Evolutionary conservation across 2,329 filamentous ascomycete species (phyloP), one percentile per base, ranked within the genome.

Genomic region (Lecanicillium sp.): DNA sequence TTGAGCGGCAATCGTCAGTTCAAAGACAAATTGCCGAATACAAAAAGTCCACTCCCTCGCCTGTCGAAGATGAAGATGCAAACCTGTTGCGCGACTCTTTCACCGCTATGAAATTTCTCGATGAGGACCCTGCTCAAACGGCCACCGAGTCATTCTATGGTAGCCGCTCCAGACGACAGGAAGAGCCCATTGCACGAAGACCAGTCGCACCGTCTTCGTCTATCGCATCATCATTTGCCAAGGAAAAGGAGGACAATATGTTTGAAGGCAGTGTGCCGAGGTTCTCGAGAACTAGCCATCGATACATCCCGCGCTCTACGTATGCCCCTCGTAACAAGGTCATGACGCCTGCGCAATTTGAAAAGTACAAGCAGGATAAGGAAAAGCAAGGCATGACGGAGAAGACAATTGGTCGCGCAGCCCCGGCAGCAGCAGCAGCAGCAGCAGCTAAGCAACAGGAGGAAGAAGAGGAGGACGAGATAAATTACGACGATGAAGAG

Each of bases 331-430:
- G 68, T 15, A 83, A 75, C 56, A 92, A 92, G 59, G 83, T 92
- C 45, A 94, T 95, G 85, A 95, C 88, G 2, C 83, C 83, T 1
- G 85, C 81, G 9, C 79, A 95, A 55, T 95, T 94, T 49, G 87
- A 95, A 56, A 75, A 75, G 47, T 90, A 89, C 51, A 75, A 80
- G 45, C 73, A 81, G 51, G 83, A 92, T 53, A 81, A 85, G 52
- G 80, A 80, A 47, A 70, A 77, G n/a, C 68, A 73, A 40, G 68
- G 45, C 38, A 54, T 55, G 25, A 66, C 58, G 19, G 67, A 64
- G 50, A 69, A 60, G 49, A 63, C 41, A 47, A 43, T 56, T 54
- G 15, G 69, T 8, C 33, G 36, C 33, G 16, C 14, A 3, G 8
- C 28, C 9, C n/a, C 25, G 13, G n/a, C 9, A 27, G 28, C 22